Evolutionary conservation across 1,139 yeast species (phyloP).

Genomic region (Ogataea hybrid): DNA sequence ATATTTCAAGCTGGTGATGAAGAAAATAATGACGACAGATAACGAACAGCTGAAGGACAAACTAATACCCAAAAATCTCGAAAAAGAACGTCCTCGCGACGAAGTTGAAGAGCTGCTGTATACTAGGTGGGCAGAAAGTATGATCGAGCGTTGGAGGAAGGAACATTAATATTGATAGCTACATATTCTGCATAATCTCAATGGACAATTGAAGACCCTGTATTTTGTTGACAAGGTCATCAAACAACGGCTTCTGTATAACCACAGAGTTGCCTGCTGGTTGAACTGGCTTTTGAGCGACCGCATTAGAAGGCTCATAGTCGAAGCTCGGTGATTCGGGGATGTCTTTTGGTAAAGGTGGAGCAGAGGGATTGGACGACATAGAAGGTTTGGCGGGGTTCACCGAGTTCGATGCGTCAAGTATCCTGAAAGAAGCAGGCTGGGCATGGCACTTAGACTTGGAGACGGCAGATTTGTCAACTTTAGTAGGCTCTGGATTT

Average conservation of each 20-base stretch:
- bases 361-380: too few relatives aligned
- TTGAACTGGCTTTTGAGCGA: too few relatives aligned
- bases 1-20: constrained; percentile 29
- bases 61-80: constrained; percentile 24
- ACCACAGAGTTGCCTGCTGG: neutral
- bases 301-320: too few relatives aligned
- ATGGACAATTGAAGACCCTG: constrained; percentile 14
- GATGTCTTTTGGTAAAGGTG: too few relatives aligned
- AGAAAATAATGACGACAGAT: constrained; percentile 31
- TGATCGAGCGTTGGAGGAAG: constrained; percentile 26
- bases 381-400: too few relatives aligned
- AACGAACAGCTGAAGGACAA: constrained; percentile 26
- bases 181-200: constrained; percentile 7
- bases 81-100: constrained; percentile 31
- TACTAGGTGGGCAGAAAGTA: constrained; percentile 45
- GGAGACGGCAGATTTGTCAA: neutral
- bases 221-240: constrained; percentile 14
- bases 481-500: neutral
- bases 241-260: constrained; percentile 9
- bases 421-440: too few relatives aligned
- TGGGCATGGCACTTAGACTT: neutral
- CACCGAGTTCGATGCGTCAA: too few relatives aligned
- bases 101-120: constrained; percentile 45
- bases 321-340: too few relatives aligned
- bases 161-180: neutral